Evolutionary conservation across 257 asterid species (phyloP), one percentile per base, ranked within the genome.

Genomic region (Cordia subcordata): DNA sequence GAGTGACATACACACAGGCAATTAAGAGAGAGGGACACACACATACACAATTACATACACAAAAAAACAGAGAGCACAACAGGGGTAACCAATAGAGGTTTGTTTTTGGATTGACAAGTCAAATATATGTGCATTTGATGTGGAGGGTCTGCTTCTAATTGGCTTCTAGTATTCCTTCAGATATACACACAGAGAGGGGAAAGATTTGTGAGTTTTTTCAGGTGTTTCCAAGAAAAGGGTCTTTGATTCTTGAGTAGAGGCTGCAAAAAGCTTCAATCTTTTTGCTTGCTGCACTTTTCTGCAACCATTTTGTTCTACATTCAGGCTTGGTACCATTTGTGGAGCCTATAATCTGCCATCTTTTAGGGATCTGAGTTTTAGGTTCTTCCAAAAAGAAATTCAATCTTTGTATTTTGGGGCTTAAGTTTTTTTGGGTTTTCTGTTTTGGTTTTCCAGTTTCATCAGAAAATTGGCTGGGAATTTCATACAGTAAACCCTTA

Each of bases 51-150:
- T 55, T 59, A 49, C 50, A 66, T n/a, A n/a, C n/a, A n/a, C 58
- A 17, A 47, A 27, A 22, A 38, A 32, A 64, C 70, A 22, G 62
- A 72, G 67, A 59, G 70, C 54, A 72, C 38, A 70, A 82, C 63
- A 61, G 77, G 71, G 78, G 10, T 72, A 74, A 77, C 72, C 77
- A 77, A 67, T 75, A 58, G 74, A 61, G 70, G 73, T 47, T 59
- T 67, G 78, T 74, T 81, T 76, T 75, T 68, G 64, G 84, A 70
- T 77, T 72, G 80, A 72, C 79, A 61, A 72, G 65, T 71, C 88
- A 37, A 84, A 86, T 82, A 77, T 86, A 82, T 89, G 83, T 70
- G 76, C 85, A 79, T 72, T 84, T 82, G 88, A 71, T 76, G 79
- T 49, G 72, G 81, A 75, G 76, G 85, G 76, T 73, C 68, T 78